phyloP scores from a whole-genome alignment of 768 basidiomycete genomes.

The Hericium rajendrae region DNA sequence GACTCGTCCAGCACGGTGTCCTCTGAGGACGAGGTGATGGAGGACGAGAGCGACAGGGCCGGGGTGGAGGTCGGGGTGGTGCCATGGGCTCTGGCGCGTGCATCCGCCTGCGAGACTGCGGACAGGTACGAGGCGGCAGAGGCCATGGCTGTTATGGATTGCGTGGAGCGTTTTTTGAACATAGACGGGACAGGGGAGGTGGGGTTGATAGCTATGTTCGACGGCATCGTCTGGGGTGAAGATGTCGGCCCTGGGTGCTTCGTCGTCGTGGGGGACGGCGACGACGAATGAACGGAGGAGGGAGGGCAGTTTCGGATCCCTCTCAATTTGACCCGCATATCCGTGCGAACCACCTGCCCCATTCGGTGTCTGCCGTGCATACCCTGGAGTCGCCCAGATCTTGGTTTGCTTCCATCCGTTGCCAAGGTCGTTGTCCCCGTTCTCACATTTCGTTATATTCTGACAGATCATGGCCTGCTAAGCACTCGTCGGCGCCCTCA shows the following conservation, averaged over 20 bases:
- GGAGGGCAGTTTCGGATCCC: background rate
- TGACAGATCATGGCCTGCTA: no score
- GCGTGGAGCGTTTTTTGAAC: constrained; percentile 35
- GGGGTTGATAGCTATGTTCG: constrained; percentile 12
- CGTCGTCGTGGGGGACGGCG: background rate
- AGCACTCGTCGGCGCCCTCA: no score
- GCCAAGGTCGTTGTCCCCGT: background rate
- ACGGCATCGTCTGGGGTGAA: constrained; percentile 8
- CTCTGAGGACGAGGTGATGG: constrained; percentile 57
- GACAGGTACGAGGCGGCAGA: constrained; percentile 53
- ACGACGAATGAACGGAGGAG: background rate
- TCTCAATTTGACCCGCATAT: background rate
- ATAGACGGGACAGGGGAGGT: constrained; percentile 39
- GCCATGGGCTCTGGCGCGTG: constrained; percentile 44
- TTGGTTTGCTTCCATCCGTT: background rate
- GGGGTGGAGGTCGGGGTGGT: constrained; percentile 53
- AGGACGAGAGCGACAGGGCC: constrained; percentile 66
- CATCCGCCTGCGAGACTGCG: constrained; percentile 56
- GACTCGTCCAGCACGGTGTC: constrained; percentile 54
- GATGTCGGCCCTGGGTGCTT: background rate
- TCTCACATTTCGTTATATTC: background rate
- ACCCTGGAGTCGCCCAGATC: no score
- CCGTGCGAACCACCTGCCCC: background rate
- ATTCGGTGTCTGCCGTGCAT: no score
- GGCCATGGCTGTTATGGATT: constrained; percentile 29